Evolutionary conservation across 2,329 filamentous ascomycete genomes (phyloP).

Genomic region (Daldinia sp.): DNA sequence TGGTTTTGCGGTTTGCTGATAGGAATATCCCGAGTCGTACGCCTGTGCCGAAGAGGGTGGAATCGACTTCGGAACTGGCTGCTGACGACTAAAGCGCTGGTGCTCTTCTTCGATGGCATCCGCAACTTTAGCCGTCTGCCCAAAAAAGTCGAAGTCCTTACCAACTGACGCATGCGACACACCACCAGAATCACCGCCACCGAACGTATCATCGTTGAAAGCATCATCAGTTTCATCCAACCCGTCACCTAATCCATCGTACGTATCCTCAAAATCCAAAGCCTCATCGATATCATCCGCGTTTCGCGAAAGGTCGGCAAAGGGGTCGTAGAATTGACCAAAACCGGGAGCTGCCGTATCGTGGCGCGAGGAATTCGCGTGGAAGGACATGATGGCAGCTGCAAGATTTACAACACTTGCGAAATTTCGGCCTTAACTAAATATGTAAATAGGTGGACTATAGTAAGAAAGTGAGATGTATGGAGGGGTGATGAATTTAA

Average conservation of each 20-base stretch:
- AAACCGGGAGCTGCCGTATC: slow-evolving; percentile 79
- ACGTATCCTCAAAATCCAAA: slow-evolving; percentile 92
- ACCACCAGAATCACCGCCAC: slow-evolving; percentile 55
- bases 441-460: background rate
- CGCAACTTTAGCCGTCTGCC: slow-evolving; percentile 86
- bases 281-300: slow-evolving; percentile 64
- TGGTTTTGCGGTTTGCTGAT: slow-evolving; percentile 62
- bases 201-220: slow-evolving; percentile 98
- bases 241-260: slow-evolving; percentile 90
- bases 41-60: slow-evolving; percentile 46
- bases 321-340: slow-evolving; percentile 83
- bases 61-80: slow-evolving; percentile 63
- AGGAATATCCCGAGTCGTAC: slow-evolving; percentile 46
- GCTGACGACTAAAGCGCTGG: slow-evolving; percentile 79
- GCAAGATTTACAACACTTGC: slow-evolving; percentile 4
- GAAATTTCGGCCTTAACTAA: background rate
- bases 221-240: slow-evolving; percentile 92
- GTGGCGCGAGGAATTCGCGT: slow-evolving; percentile 68
- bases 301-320: slow-evolving; percentile 77
- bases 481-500: background rate
- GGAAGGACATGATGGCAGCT: slow-evolving; percentile 34
- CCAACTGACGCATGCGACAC: slow-evolving; percentile 66
- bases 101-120: slow-evolving; percentile 92
- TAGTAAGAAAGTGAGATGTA: background rate
- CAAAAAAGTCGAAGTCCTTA: slow-evolving; percentile 97